Evolutionary conservation across 78 protist genomes (phyloP), one percentile per base, ranked within the genome.

Genomic region (Dictyostelium brefeldianum): DNA sequence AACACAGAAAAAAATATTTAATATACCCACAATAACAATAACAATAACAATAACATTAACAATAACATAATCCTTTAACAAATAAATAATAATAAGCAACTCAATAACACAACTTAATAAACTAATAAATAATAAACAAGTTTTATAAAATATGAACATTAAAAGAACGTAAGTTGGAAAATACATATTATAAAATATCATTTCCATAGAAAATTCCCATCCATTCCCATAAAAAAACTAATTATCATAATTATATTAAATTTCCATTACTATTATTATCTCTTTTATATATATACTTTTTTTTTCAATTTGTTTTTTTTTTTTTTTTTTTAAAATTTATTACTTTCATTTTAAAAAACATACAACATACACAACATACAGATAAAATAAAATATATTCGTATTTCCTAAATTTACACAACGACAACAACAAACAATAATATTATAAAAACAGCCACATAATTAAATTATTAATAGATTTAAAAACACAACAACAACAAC

Each of bases 131-230:
- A 27, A 64, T 12, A 10, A 22, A 22, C 9, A 67, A 41, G 29
- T 67, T 12, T 64, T 31, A 27, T 31, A 27, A 27, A 67, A 67
- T 29, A 67, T 67, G 75, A 67, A 67, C 31, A 31, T 67, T 67
- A 67, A 67, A 41, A 67, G 75, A 67, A 67, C 75, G 75, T 67
- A 67, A 27, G 75, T 67, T 27, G 27, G 4, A 29, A 31, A 65
- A n/a, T 51, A 14, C 15, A 51, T 51, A n/a, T n/a, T n/a, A n/a
- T n/a, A n/a, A n/a, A n/a, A n/a, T n/a, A 36, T 36, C 43, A 36
- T 3, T 36, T 36, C 43, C 43, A 36, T 36, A 36, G 1, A 36
- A 36, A 36, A 36, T 3, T 2, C 2, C 43, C 2, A 36, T 36
- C 43, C 5, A 2, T 36, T 36, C 43, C 43, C 43, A 36, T 36